These are phyloP conservation scores for Macrocybe gigantea DNA, from an alignment of 768 basidiomycete species.

Conservation along the genomic window DNA sequence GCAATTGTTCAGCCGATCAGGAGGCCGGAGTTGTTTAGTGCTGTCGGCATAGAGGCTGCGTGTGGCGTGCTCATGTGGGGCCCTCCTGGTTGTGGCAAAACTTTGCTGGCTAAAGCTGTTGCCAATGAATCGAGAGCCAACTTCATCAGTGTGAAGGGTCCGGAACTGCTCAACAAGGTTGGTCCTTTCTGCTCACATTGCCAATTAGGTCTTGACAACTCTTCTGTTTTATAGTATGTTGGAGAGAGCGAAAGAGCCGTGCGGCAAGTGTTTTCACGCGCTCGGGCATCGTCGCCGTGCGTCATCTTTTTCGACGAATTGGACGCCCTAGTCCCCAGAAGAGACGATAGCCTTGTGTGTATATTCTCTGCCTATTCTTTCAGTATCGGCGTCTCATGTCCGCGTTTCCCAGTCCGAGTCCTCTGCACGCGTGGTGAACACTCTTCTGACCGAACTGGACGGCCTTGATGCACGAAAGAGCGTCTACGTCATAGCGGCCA, in stretches of 20 bases:
- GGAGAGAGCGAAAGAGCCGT: slow-evolving; percentile 97
- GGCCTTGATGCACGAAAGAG: slow-evolving; percentile 82
- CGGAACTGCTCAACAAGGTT: slow-evolving; percentile 95
- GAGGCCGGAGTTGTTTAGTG: slow-evolving; percentile 81
- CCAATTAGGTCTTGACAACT: neutral
- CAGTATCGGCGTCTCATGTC: neutral
- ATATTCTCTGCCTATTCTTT: neutral
- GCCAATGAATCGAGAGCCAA: slow-evolving; percentile 94
- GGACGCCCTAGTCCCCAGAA: slow-evolving; percentile 84
- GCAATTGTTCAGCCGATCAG: slow-evolving; percentile 94
- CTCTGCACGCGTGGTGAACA: slow-evolving; percentile 90
- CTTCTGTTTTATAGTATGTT: slow-evolving; percentile 61
- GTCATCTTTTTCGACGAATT: slow-evolving; percentile 96
- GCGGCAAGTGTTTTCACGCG: slow-evolving; percentile 89
- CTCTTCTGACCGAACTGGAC: slow-evolving; percentile 89
- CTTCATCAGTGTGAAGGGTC: slow-evolving; percentile 97
- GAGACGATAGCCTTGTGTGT: slow-evolving; percentile 83
- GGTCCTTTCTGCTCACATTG: slow-evolving; percentile 9
- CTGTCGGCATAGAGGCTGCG: slow-evolving; percentile 85
- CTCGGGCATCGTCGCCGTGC: slow-evolving; percentile 89
- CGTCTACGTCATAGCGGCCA: slow-evolving; percentile 93
- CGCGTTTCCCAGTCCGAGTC: slow-evolving; percentile 68
- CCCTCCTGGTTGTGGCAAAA: slow-evolving; percentile 98
- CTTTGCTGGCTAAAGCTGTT: slow-evolving; percentile 94
- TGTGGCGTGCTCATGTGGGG: slow-evolving; percentile 98